Conservation (phyloP, 2,329 filamentous ascomycete species). For the Colletotrichum lindemuthianum region DNA sequence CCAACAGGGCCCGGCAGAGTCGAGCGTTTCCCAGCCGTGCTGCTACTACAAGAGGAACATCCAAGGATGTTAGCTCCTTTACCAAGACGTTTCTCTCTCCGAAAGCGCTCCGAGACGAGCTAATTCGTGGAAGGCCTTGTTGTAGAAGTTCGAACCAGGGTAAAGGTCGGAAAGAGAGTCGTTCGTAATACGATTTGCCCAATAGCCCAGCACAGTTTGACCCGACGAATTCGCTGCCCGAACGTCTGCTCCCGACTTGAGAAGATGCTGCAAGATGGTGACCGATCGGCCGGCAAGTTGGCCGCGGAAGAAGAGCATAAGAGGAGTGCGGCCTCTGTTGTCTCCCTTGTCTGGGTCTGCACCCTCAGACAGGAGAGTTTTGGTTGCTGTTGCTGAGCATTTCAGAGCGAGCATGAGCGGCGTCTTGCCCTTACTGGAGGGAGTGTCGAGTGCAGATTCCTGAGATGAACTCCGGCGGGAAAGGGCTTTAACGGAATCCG, state of each 20-base stretch:
- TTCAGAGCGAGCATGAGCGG: slow-evolving; percentile 7
- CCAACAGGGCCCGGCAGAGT: slow-evolving; percentile 11
- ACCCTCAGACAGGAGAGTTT: slow-evolving; percentile 94
- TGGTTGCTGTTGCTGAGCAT: not conserved
- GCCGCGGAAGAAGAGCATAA: slow-evolving; percentile 5
- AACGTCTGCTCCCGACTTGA: not conserved
- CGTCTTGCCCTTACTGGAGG: not conserved
- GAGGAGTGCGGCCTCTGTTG: not conserved
- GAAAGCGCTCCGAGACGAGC: not conserved
- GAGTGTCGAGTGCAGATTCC: not conserved
- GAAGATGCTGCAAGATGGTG: not conserved
- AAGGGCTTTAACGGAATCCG: not conserved
- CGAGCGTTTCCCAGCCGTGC: slow-evolving; percentile 4
- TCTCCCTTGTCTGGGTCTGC: slow-evolving; percentile 72
- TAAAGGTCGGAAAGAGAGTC: not conserved
- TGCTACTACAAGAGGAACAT: slow-evolving; percentile 2
- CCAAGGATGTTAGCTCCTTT: not conserved
- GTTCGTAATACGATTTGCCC: not conserved
- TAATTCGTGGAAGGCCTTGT: not conserved
- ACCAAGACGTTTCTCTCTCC: slow-evolving; percentile 1
- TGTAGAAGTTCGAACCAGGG: slow-evolving; percentile 9
- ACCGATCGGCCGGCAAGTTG: not conserved
- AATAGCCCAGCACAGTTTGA: not conserved
- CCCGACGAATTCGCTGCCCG: not conserved
- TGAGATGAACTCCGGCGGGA: not conserved